phyloP scores from a whole-genome alignment of 208 protist genomes.

The Trichomonas tenax region DNA sequence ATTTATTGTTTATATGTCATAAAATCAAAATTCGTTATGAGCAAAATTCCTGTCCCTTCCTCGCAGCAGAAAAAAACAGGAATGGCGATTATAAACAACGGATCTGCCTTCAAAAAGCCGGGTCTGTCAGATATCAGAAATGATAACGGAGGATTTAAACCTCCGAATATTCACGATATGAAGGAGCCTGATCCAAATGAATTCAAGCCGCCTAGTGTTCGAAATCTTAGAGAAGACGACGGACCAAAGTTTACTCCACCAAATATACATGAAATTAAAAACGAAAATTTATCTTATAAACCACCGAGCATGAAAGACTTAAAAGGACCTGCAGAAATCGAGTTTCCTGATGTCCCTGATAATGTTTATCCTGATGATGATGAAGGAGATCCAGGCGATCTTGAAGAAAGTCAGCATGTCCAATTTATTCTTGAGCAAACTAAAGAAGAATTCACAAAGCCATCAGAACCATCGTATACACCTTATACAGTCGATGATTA shows the following conservation, averaged over 20 bases:
- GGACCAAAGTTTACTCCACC: too few species aligned
- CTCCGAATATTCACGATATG: neutral
- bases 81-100: neutral
- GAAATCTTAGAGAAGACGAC: neutral
- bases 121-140: neutral
- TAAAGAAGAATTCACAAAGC: neutral
- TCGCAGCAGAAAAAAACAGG: neutral
- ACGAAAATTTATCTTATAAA: too few species aligned
- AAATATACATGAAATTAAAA: too few species aligned
- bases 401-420: neutral
- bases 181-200: neutral
- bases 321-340: too few species aligned
- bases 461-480: neutral
- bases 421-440: neutral
- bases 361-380: too few species aligned
- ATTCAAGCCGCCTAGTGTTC: neutral
- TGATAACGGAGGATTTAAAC: neutral
- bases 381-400: too few species aligned
- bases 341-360: too few species aligned
- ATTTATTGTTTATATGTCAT: too few species aligned
- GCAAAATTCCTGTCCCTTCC: neutral
- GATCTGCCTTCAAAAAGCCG: neutral
- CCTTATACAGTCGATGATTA: constrained; percentile 19
- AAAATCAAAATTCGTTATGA: too few species aligned
- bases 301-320: too few species aligned